Evolutionary conservation across 176 grass and related monocot genomes (phyloP).

Genomic region (Zizania latifolia): DNA sequence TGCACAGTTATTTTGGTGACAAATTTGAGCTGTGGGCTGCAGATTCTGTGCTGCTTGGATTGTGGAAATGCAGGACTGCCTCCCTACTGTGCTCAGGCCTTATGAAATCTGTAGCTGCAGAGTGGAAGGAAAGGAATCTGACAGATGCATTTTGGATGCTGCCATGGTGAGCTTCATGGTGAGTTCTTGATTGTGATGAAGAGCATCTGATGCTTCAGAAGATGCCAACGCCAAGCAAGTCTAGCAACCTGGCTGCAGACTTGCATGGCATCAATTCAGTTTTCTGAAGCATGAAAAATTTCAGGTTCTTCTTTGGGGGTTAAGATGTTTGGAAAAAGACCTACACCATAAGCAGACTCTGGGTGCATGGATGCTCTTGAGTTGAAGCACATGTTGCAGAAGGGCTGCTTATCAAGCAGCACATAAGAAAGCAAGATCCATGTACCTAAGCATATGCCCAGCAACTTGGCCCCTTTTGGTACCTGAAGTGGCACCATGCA

Average conservation of each 20-base stretch:
- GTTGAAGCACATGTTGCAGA: constrained; percentile 43
- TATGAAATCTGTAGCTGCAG: background rate
- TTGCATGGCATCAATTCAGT: background rate
- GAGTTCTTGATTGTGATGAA: constrained; percentile 14
- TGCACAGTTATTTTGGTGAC: background rate
- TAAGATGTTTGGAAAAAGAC: background rate
- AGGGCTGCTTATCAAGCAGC: constrained; percentile 35
- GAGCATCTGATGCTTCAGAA: constrained; percentile 37
- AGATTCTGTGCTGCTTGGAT: constrained; percentile 11
- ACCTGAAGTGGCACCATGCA: background rate
- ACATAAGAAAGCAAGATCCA: background rate
- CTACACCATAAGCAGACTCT: background rate
- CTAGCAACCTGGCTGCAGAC: background rate
- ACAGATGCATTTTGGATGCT: constrained; percentile 10
- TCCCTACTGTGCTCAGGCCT: background rate
- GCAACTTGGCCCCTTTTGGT: background rate
- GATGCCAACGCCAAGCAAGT: constrained; percentile 1
- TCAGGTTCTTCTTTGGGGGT: background rate
- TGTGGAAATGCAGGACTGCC: constrained; percentile 10
- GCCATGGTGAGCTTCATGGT: constrained; percentile 18
- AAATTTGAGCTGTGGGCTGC: constrained; percentile 11
- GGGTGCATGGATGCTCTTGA: constrained; percentile 16
- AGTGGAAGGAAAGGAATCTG: constrained; percentile 18
- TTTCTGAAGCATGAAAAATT: background rate
- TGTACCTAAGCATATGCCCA: background rate